These are phyloP conservation scores for Musa itinerans DNA, from an alignment of 176 grass and related monocot genomes.

Conservation along the genomic window DNA sequence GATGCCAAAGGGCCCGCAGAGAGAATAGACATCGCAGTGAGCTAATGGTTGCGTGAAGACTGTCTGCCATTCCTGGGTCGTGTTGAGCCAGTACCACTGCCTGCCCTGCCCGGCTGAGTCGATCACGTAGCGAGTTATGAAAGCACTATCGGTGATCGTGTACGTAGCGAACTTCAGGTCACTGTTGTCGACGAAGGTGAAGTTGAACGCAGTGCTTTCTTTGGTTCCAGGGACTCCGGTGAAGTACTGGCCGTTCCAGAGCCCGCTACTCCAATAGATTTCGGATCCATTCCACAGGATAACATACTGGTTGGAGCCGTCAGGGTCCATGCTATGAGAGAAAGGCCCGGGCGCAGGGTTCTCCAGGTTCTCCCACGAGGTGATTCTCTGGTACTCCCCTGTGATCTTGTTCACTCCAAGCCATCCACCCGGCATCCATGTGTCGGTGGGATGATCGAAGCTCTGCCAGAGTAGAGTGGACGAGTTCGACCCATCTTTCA, in stretches of 20 bases:
- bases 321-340: slow-evolving; percentile 27
- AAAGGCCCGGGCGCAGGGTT: slow-evolving; percentile 34
- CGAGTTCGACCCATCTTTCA: slow-evolving; percentile 12
- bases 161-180: slow-evolving; percentile 18
- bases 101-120: slow-evolving; percentile 32
- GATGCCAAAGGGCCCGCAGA: slow-evolving; percentile 40
- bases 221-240: slow-evolving; percentile 17
- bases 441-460: slow-evolving; percentile 50
- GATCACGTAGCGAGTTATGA: slow-evolving; percentile 31
- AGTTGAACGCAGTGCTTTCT: slow-evolving; percentile 15
- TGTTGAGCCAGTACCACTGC: slow-evolving; percentile 25
- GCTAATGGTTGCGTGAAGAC: slow-evolving; percentile 34
- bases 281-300: slow-evolving; percentile 35
- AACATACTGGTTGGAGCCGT: slow-evolving; percentile 27
- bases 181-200: slow-evolving; percentile 28
- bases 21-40: slow-evolving; percentile 38
- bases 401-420: slow-evolving; percentile 40
- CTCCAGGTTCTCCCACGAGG: slow-evolving; percentile 35
- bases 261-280: slow-evolving; percentile 32
- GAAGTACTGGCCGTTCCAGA: slow-evolving; percentile 29
- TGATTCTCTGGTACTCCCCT: slow-evolving; percentile 30
- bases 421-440: slow-evolving; percentile 39
- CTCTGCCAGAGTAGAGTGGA: slow-evolving; percentile 47
- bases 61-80: slow-evolving; percentile 31
- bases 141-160: slow-evolving; percentile 16